Evolutionary conservation across 495 filamentous ascomycete genomes (phyloP), one percentile per base, ranked within the genome.

Genomic region (Oleoguttula mirabilis): DNA sequence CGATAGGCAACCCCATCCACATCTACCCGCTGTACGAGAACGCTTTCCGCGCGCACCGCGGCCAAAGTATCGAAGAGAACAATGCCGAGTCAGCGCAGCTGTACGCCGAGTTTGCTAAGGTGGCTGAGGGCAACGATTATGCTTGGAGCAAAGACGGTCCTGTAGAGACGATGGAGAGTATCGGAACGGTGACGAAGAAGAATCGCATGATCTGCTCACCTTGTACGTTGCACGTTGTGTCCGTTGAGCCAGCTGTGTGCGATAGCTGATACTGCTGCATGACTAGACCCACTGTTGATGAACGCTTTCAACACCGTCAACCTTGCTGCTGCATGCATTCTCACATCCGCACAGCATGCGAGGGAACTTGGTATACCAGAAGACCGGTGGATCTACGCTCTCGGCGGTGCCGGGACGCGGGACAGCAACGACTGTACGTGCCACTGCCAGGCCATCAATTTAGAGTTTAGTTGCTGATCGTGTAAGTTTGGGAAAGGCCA

Each of bases 271-370:
- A n/a, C n/a, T n/a, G n/a, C n/a, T n/a, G n/a, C n/a, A n/a, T n/a
- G n/a, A n/a, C n/a, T 39, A 76, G 72, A 76, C 61, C 70, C 72
- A 4, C 60, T 76, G 11, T 51, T 75, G 25, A 75, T 75, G 72
- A 76, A 76, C 53, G 71, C 72, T 21, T 75, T 75, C 60, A 75
- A 76, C 50, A 70, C 61, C 12, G 63, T 76, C 43, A 76, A 76
- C 36, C 56, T 75, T 10, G 62, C 69, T 10, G 68, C 59, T 7
- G 69, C 70, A 21, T 71, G 66, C 47, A 57, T 76, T 10, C 33
- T 76, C 12, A 76, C 71, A 0, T 67, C 69, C 0, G 62, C 62
- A 0, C 59, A 68, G 3, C 60, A 63, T 48, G 71, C 72, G 0
- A 56, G 46, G 23, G 50, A 67, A 27, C 59, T 76, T n/a, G 62